Percentiles rank a stretch among this genome's conserved stretches.
Conservation (phyloP, 1,284 basidiomycete species). For the Schizophyllum amplum region DNA sequence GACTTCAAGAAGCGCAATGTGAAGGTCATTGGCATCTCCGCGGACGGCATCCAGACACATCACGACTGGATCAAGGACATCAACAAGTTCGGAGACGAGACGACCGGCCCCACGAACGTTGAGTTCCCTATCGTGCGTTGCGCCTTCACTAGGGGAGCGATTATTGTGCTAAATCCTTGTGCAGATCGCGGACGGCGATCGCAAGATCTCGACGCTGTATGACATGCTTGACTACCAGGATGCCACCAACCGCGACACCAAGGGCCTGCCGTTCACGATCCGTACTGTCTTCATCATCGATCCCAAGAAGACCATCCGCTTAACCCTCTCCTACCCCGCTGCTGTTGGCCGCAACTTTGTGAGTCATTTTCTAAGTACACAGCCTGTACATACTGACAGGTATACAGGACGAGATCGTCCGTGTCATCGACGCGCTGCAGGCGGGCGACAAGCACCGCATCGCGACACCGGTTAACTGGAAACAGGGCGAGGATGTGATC, state of each 20-base stretch:
- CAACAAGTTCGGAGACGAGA: slow-evolving; percentile 66
- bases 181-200: slow-evolving; percentile 86
- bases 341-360: slow-evolving; percentile 76
- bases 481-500: slow-evolving; percentile 89
- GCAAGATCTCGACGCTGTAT: slow-evolving; percentile 80
- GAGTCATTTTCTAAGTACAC: slow-evolving; percentile 66
- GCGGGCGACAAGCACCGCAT: slow-evolving; percentile 86
- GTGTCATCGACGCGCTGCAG: slow-evolving; percentile 61
- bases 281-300: slow-evolving; percentile 94
- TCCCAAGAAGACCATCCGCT: slow-evolving; percentile 85
- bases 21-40: slow-evolving; percentile 92
- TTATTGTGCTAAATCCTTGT: background rate
- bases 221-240: slow-evolving; percentile 97
- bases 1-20: slow-evolving; percentile 87
- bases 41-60: slow-evolving; percentile 86
- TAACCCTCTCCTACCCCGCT: slow-evolving; percentile 88
- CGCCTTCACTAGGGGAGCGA: background rate
- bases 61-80: slow-evolving; percentile 90
- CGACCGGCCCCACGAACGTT: slow-evolving; percentile 59
- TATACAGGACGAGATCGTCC: slow-evolving; percentile 19
- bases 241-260: slow-evolving; percentile 88
- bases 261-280: slow-evolving; percentile 85
- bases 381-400: slow-evolving; percentile 7
- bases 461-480: slow-evolving; percentile 92
- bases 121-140: slow-evolving; percentile 83